These are phyloP conservation scores for Macadamia tetraphylla DNA, from an alignment of 164 flowering plant species.

Conservation along the genomic window DNA sequence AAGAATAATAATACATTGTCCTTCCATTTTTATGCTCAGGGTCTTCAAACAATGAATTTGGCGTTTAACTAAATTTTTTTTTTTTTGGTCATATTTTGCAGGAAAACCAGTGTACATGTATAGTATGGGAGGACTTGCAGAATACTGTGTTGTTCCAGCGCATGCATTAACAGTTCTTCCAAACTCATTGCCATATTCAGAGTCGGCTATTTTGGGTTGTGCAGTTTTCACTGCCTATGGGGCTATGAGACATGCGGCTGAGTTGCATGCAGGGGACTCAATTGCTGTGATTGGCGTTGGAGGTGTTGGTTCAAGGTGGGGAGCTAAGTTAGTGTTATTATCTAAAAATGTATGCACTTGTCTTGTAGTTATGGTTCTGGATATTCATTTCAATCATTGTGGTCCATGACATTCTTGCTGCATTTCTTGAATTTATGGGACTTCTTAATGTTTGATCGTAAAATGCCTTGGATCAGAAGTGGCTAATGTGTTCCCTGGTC, in stretches of 20 bases:
- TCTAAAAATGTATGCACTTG: too few relatives aligned
- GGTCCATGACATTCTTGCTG: too few relatives aligned
- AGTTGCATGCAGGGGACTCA: conserved; percentile 87
- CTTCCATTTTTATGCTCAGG: neutral
- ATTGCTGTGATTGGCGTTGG: conserved; percentile 97
- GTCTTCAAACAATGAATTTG: neutral
- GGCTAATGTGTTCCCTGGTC: too few relatives aligned
- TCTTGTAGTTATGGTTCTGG: too few relatives aligned
- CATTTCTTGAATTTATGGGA: too few relatives aligned
- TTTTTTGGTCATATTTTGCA: conserved; percentile 20
- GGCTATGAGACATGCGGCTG: conserved; percentile 97
- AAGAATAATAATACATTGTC: too few relatives aligned
- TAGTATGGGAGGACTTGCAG: conserved; percentile 99
- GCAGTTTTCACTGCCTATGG: conserved; percentile 99
- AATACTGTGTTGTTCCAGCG: conserved; percentile 92
- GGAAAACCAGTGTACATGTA: conserved; percentile 94
- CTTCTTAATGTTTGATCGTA: too few relatives aligned
- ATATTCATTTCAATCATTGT: too few relatives aligned
- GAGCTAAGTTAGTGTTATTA: neutral
- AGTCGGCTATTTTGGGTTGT: conserved; percentile 94
- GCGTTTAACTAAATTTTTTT: too few relatives aligned
- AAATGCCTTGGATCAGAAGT: too few relatives aligned
- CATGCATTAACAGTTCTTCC: conserved; percentile 76
- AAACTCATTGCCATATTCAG: conserved; percentile 72
- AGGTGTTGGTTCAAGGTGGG: conserved; percentile 96